phyloP scores from a whole-genome alignment of 305 asterid species.

The Euphrasia arctica region DNA sequence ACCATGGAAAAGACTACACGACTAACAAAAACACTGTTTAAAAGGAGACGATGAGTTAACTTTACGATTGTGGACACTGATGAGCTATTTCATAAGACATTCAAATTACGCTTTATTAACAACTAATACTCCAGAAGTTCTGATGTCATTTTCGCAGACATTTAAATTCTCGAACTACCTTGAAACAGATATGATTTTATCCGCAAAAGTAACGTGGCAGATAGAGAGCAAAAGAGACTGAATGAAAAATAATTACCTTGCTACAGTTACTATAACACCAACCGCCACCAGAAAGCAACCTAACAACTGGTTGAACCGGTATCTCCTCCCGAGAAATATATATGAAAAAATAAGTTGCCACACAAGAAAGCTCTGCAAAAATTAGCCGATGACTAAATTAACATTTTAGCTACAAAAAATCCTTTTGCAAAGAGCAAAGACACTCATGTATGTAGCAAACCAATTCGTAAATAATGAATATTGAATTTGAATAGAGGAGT shows the following conservation, averaged over 20 bases:
- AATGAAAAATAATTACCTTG: constrained; percentile 53
- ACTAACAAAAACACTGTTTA: constrained; percentile 9
- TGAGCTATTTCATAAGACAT: neutral
- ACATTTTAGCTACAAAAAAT: constrained; percentile 12
- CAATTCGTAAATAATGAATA: neutral
- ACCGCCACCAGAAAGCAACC: constrained; percentile 96
- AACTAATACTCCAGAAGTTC: constrained; percentile 19
- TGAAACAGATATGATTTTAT: constrained; percentile 1
- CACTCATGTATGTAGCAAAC: constrained; percentile 10
- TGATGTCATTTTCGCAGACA: neutral
- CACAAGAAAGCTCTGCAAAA: constrained; percentile 94
- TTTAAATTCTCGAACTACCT: neutral
- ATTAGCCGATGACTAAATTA: constrained; percentile 29
- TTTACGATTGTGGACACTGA: neutral
- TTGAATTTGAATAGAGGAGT: neutral
- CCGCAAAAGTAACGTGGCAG: neutral
- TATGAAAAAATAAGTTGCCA: constrained; percentile 96
- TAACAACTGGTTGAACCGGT: constrained; percentile 67
- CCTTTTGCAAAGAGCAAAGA: constrained; percentile 5
- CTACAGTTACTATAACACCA: constrained; percentile 88
- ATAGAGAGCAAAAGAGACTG: neutral
- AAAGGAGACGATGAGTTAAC: constrained; percentile 3
- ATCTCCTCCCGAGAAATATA: constrained; percentile 83
- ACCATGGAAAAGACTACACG: neutral
- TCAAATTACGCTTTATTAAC: constrained; percentile 2